Base-by-base conservation (phyloP, 2,329 filamentous ascomycete genomes). In the Sarocladium kiliense region DNA sequence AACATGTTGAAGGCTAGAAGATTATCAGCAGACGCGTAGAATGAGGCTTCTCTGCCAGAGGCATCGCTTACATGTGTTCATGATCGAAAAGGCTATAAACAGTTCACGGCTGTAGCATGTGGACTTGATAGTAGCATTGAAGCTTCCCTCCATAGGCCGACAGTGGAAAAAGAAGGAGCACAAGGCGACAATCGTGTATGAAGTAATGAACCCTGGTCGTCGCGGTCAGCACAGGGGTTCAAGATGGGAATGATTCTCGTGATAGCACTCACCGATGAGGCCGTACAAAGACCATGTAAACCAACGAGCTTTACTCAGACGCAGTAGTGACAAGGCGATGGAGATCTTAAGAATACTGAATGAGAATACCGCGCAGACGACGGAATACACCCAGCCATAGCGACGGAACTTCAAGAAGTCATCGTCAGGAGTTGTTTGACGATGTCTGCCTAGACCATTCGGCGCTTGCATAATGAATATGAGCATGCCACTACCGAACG, bases 331-430 rank as follows among this genome's bases (percentile, higher is more conserved):
- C 1, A 60, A 44, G 5, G 58, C 58, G 47, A 60, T 59, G 5
- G 59, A 59, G 18, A 58, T 56, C 45, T 60, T 60, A 3, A 60
- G 53, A 10, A 60, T 49, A 1, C 54, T 58, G 53, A 60, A 58
- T 1, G 53, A 58, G 12, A 53, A 49, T 5, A 55, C 54, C 1
- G 58, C 56, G 5, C 56, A 59, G 50, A 59, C 53, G 42, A 60
- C 44, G 11, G 58, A 58, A 25, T 60, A 58, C 58, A 56, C 59
- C 53, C 59, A 60, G 1, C 58, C 58, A 18, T 56, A 56, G 11
- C 57, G 53, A 25, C 55, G 47, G 14, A 59, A 51, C 18, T 53
- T 16, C 14, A 56, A 26, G 19, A 53, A 54, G 42, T 58, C 55
- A 16, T 34, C 7, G 5, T n/a, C 2, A 0, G 39, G 36, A 32